phyloP scores from a whole-genome alignment of 345 rosid species.

The Eucalyptus coolabah region DNA sequence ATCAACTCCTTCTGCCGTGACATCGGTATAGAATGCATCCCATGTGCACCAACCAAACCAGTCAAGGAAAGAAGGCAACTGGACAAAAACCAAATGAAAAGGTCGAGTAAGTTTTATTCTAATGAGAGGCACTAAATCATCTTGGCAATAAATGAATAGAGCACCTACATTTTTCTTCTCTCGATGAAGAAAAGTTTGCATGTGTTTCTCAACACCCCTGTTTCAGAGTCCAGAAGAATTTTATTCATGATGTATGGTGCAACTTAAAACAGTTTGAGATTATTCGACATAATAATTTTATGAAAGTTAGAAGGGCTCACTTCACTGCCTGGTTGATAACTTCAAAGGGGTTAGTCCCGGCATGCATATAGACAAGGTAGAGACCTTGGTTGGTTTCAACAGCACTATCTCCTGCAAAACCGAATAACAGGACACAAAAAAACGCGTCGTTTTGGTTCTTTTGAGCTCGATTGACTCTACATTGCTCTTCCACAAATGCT shows the following conservation, averaged over 20 bases:
- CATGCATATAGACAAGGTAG: constrained; percentile 81
- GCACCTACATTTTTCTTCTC: constrained; percentile 72
- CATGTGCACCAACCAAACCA: constrained; percentile 99
- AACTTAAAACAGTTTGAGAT: background rate
- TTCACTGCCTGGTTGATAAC: constrained; percentile 84
- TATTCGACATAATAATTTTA: background rate
- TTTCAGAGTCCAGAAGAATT: background rate
- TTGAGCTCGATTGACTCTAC: constrained; percentile 10
- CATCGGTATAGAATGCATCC: constrained; percentile 98
- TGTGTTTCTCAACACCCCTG: constrained; percentile 77
- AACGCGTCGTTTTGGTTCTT: constrained; percentile 17
- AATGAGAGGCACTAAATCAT: background rate
- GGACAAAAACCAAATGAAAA: background rate
- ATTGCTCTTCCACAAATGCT: constrained; percentile 12
- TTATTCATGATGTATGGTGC: background rate
- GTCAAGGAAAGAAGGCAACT: constrained; percentile 85
- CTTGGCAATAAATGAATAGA: background rate
- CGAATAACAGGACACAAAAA: constrained; percentile 17
- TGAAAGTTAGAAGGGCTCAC: constrained; percentile 23
- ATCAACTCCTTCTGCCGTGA: constrained; percentile 90
- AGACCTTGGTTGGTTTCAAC: constrained; percentile 87
- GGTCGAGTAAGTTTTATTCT: background rate
- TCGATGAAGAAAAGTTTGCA: constrained; percentile 82
- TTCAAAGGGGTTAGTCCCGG: constrained; percentile 95
- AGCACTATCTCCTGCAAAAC: constrained; percentile 79